phyloP scores from a whole-genome alignment of 1,139 yeast species.

The Yamadazyma pseudoaaseri region DNA sequence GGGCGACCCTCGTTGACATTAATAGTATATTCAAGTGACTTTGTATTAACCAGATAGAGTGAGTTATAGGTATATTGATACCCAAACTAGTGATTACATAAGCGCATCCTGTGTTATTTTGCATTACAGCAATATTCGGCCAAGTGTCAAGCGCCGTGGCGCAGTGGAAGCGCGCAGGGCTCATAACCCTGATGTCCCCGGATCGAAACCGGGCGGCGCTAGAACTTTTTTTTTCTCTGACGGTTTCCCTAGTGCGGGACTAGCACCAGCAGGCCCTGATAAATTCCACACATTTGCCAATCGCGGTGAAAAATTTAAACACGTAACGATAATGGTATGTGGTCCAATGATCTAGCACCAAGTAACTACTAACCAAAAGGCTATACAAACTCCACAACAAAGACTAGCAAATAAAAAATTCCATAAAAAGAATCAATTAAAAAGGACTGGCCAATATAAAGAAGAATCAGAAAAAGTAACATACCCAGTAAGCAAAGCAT shows the following conservation, averaged over 20 bases:
- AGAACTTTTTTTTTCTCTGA: conserved; percentile 37
- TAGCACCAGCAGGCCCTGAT: too few species aligned
- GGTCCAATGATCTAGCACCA: too few species aligned
- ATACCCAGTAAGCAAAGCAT: conserved; percentile 54
- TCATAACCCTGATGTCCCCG: conserved; percentile 99
- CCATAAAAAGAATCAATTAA: conserved; percentile 67
- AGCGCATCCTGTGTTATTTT: too few species aligned
- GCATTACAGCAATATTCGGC: too few species aligned
- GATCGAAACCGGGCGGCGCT: conserved; percentile 99
- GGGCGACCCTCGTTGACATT: too few species aligned
- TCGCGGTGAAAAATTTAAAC: conserved; percentile 1
- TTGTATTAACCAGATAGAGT: too few species aligned
- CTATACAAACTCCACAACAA: conserved; percentile 76
- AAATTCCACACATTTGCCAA: neutral
- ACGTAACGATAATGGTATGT: conserved; percentile 7
- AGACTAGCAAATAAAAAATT: conserved; percentile 81
- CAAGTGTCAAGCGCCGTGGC: conserved; percentile 90
- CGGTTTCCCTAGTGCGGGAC: too few species aligned
- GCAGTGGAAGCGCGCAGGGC: conserved; percentile 99
- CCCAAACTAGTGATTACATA: too few species aligned
- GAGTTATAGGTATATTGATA: too few species aligned
- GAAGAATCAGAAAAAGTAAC: conserved; percentile 28
- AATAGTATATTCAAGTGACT: too few species aligned
- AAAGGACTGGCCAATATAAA: conserved; percentile 62
- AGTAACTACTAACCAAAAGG: conserved; percentile 28